A percentile compares a stretch with the other conserved stretches of the same genome.
Conservation (phyloP, 129 eudicot species). For the Calendula officinalis region DNA sequence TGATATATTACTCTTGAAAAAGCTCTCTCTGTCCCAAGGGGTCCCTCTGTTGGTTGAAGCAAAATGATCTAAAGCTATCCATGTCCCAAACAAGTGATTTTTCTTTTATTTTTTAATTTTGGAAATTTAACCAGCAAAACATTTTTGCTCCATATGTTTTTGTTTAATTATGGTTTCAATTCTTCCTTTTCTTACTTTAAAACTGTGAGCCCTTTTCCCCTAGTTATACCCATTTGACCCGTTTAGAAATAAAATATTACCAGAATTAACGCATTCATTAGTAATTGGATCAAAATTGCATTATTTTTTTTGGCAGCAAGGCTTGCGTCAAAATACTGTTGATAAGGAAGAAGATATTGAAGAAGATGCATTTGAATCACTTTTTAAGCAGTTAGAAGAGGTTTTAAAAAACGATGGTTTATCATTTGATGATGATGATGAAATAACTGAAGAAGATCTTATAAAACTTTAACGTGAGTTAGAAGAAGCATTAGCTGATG, state of each 20-base stretch:
- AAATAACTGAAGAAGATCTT: conserved; percentile 82
- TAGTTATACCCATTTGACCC: not conserved
- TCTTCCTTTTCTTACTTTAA: no score
- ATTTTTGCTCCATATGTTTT: no score
- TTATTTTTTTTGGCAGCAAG: conserved; percentile 45
- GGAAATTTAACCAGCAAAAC: no score
- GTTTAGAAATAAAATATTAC: not conserved
- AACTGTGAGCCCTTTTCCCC: not conserved
- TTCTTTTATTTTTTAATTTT: no score
- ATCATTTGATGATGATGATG: conserved; percentile 58
- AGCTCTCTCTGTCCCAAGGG: no score
- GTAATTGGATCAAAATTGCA: not conserved
- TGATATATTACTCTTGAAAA: no score
- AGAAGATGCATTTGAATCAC: conserved; percentile 94
- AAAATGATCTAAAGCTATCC: no score
- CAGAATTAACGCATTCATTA: not conserved
- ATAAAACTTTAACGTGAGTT: conserved; percentile 79
- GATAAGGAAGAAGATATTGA: conserved; percentile 55
- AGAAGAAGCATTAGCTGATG: conserved; percentile 75
- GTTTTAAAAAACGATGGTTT: conserved; percentile 75
- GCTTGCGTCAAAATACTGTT: conserved; percentile 25
- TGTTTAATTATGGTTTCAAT: no score
- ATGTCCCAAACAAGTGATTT: no score
- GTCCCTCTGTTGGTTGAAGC: no score
- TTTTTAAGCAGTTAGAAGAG: conserved; percentile 80